These are phyloP conservation scores for Gossypium gossypioides DNA, from an alignment of 441 rosid species.

Conservation along the genomic window DNA sequence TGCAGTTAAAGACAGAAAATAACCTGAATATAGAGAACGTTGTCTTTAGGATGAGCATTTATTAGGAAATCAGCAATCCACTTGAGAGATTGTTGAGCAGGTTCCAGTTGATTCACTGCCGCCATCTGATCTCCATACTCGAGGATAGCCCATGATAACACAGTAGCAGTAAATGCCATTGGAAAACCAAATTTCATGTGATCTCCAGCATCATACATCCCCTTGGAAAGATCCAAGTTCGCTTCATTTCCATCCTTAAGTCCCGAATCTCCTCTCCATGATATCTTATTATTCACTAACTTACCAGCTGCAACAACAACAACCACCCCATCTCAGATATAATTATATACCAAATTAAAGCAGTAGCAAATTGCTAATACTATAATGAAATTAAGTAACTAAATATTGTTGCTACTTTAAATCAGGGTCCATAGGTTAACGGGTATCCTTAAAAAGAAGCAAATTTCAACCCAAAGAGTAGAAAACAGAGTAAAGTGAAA, in stretches of 20 bases:
- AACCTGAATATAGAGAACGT: conserved; percentile 62
- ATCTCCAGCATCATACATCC: conserved; percentile 78
- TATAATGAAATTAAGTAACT: neutral
- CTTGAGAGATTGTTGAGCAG: conserved; percentile 52
- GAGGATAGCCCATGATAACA: conserved; percentile 55
- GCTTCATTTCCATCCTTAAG: conserved; percentile 51
- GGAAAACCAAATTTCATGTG: conserved; percentile 65
- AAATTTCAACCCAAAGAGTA: neutral
- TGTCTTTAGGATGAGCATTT: conserved; percentile 41
- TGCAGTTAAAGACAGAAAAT: neutral
- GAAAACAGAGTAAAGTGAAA: neutral
- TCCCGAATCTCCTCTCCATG: conserved; percentile 72
- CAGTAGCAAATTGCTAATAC: neutral
- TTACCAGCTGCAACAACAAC: conserved; percentile 40
- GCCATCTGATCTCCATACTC: conserved; percentile 69
- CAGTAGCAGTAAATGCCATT: conserved; percentile 60
- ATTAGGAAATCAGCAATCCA: conserved; percentile 75
- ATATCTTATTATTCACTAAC: conserved; percentile 37
- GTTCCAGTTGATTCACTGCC: conserved; percentile 41
- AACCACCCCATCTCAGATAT: neutral
- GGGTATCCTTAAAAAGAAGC: neutral
- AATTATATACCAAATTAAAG: neutral
- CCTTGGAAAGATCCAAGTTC: conserved; percentile 47
- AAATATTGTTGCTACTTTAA: neutral
- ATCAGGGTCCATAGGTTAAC: neutral